Base-by-base conservation (phyloP, 768 basidiomycete species). In the Sistotremastrum niveocremeum region DNA sequence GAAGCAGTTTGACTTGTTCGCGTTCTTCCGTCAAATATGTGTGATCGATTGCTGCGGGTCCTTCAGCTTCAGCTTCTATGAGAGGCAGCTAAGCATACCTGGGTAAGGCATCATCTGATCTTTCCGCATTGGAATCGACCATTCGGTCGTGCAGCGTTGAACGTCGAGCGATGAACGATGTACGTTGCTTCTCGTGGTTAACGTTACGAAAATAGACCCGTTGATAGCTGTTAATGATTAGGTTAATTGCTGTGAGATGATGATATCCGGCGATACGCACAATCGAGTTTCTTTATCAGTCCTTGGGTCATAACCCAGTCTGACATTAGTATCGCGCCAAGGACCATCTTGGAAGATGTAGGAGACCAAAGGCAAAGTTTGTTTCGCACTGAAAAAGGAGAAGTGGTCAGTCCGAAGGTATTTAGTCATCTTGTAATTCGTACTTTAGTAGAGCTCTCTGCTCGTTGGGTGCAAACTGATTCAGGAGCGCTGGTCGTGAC, bases 311-410 rank as follows among this genome's bases (percentile, higher is more conserved):
- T 91, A 98, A 8, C 81, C 79, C 47, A 90, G 82, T 39, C 78
- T 77, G 34, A 97, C 72, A 42, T 91, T 71, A 9, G 85, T 84
- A 54, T 97, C 93, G 37, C 89, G 73, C 81, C 85, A 98, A 3
- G 93, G 91, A 0, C 95, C 95, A 52, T 95, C 93, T 53, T 81
- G 76, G 57, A 97, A 93, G 6, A 85, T 82, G 56, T 93, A 99
- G 46, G 80, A 82, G 3, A 84, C 76, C 4, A 85, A 63, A 3
- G 91, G 83, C 11, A 94, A 72, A 10, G 90, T 69, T 5, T 78
- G 63, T 58, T 93, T 94, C 8, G 85, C 84, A 49, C 90, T 94
- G 48, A 5, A 7, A 20, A 43, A 34, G 7, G 30, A 31, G 20
- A 36, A 42, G 20, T 34, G 10, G 47, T 46, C 20, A 49, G 48